Evolutionary conservation across 1,284 basidiomycete genomes (phyloP), one percentile per base, ranked within the genome.

Genomic region (Boletus smithii): DNA sequence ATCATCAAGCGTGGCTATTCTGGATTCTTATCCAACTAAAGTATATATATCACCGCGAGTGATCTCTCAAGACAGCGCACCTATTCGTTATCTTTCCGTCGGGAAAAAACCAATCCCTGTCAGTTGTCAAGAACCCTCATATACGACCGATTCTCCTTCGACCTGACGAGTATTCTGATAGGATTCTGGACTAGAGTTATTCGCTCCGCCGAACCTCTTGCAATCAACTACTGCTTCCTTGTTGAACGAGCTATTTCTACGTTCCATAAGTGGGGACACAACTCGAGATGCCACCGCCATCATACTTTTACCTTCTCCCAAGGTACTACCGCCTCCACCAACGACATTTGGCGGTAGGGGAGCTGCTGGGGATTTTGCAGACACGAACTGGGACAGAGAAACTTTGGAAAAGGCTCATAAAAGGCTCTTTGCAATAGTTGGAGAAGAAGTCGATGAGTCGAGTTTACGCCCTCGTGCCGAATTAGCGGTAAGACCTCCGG

Each of bases 121-220:
- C 11, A 46, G 65, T 35, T 1, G 17, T n/a, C 9, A 10, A 23
- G 27, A 34, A 16, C 13, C 11, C 8, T 13, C 17, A 18, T 22
- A n/a, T 9, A 22, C 16, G 7, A 32, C 4, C 14, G 6, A 20
- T 30, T 38, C 1, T 3, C 17, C 14, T 38, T 23, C 0, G 22
- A 14, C 14, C 40, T 52, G 39, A 50, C 24, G 2, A 9, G 1
- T 8, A 6, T 31, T 27, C 14, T 31, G 10, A 35, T 27, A 64
- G 62, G 51, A 60, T 41, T 24, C 47, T 14, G 43, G 38, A 17
- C 61, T 69, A 2, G 52, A 71, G 40, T 62, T 61, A 3, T 82
- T 80, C 46, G 58, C 68, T 3, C 76, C 81, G 5, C 82, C 83
- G 10, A 85, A 85, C 53, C 69, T 85, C 31, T 57, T 83, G 26